Evolutionary conservation across 805 yeast species (phyloP).

Genomic region (Metschnikowia cerradonensis): DNA sequence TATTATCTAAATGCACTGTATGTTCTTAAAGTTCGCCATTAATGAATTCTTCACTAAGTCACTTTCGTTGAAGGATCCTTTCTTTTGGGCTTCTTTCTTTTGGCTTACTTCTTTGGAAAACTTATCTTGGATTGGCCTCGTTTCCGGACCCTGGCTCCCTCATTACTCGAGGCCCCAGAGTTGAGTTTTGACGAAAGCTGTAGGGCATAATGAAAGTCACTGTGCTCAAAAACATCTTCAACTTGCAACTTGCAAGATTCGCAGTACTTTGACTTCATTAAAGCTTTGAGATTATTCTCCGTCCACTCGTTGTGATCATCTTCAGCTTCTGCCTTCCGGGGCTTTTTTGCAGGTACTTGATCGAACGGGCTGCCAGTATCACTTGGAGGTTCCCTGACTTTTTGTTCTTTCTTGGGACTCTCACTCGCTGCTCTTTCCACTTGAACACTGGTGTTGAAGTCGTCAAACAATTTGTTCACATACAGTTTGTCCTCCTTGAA

Average conservation of each 20-base stretch:
- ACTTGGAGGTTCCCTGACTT: not conserved
- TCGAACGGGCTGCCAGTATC: not conserved
- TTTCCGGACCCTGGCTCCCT: not conserved
- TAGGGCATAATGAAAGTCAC: conserved; percentile 52
- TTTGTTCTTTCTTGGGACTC: conserved; percentile 7
- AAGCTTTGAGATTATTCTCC: conserved; percentile 14
- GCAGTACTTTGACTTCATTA: conserved; percentile 24
- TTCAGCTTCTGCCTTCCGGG: not conserved
- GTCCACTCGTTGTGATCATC: not conserved
- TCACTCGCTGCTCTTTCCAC: conserved; percentile 8
- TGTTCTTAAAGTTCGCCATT: too few species aligned
- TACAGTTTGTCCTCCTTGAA: conserved; percentile 24
- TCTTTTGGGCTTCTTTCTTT: too few species aligned
- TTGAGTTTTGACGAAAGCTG: conserved; percentile 45
- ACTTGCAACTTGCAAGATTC: conserved; percentile 23
- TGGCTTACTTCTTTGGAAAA: not conserved
- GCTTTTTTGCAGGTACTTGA: not conserved
- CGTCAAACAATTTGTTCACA: conserved; percentile 25
- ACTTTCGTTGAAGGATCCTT: not conserved
- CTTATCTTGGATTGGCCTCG: not conserved
- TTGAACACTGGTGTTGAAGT: conserved; percentile 12
- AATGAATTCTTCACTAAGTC: too few species aligned
- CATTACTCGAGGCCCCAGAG: not conserved
- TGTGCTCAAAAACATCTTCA: conserved; percentile 44
- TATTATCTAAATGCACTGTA: too few species aligned